These are phyloP conservation scores for Talaromyces thailandensis DNA, from an alignment of 495 filamentous ascomycete genomes.

Conservation along the genomic window DNA sequence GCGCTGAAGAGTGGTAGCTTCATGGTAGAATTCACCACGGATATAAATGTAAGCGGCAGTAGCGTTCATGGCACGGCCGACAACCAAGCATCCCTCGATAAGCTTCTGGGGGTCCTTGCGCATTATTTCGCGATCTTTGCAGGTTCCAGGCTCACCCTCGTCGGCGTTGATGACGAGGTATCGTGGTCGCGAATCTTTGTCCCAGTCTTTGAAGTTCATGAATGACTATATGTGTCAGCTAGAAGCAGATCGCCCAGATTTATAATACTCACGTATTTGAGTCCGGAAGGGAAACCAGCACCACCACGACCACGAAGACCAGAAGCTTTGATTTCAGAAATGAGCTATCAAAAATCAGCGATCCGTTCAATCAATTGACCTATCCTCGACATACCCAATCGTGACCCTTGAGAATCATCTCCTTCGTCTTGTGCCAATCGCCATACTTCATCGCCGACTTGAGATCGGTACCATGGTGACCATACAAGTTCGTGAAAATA, in stretches of 20 bases:
- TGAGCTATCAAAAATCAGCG: constrained; percentile 49
- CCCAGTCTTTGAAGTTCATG: constrained; percentile 99
- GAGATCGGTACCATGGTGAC: constrained; percentile 80
- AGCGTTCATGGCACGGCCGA: constrained; percentile 95
- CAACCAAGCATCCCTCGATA: constrained; percentile 92
- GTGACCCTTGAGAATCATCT: constrained; percentile 91
- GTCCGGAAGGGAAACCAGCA: constrained; percentile 92
- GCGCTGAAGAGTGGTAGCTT: constrained; percentile 85
- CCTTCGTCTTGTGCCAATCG: constrained; percentile 99
- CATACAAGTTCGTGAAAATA: constrained; percentile 98
- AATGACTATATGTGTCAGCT: constrained; percentile 61
- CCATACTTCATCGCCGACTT: constrained; percentile 96
- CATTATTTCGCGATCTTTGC: constrained; percentile 99
- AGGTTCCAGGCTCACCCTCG: constrained; percentile 97
- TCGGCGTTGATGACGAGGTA: constrained; percentile 98
- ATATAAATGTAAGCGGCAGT: constrained; percentile 99
- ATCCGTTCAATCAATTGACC: constrained; percentile 1
- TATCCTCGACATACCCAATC: constrained; percentile 62
- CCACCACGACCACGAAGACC: constrained; percentile 93
- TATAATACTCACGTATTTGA: constrained; percentile 80
- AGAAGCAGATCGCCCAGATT: constrained; percentile 4
- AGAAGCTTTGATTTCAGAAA: constrained; percentile 90
- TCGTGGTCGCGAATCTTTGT: constrained; percentile 91
- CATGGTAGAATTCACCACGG: constrained; percentile 96
- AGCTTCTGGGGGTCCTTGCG: constrained; percentile 99